Conservation (phyloP, 208 protist genomes). For the Phytomonas serpens region DNA sequence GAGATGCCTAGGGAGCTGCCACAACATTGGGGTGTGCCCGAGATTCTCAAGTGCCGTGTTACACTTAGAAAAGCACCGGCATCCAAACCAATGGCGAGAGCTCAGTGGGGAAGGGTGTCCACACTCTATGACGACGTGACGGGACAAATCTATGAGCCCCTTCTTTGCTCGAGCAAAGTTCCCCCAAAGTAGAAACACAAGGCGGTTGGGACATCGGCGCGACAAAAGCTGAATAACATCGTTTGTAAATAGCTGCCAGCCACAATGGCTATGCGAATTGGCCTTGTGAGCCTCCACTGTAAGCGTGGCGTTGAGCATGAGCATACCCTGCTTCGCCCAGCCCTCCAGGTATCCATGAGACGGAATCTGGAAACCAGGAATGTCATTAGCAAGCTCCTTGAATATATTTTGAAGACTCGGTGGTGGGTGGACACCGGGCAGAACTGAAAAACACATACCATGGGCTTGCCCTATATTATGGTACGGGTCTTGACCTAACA, state of each 20-base stretch:
- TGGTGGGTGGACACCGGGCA: slow-evolving; percentile 75
- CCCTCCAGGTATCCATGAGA: slow-evolving; percentile 90
- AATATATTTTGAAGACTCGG: slow-evolving; percentile 95
- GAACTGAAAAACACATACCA: slow-evolving; percentile 95
- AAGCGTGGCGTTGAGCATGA: slow-evolving; percentile 95
- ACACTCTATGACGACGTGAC: slow-evolving; percentile 84
- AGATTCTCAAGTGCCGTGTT: slow-evolving; percentile 55
- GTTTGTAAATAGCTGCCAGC: slow-evolving; percentile 96
- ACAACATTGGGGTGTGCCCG: slow-evolving; percentile 71
- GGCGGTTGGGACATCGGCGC: slow-evolving; percentile 31
- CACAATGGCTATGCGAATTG: slow-evolving; percentile 90
- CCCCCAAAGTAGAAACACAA: slow-evolving; percentile 97
- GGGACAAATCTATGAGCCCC: slow-evolving; percentile 65
- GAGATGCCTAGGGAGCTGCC: slow-evolving; percentile 44
- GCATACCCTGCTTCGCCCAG: slow-evolving; percentile 96
- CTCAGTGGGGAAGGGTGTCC: slow-evolving; percentile 88
- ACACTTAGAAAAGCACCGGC: slow-evolving; percentile 78
- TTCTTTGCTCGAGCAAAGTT: slow-evolving; percentile 90
- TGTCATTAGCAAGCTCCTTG: slow-evolving; percentile 90
- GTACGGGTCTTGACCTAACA: slow-evolving; percentile 97
- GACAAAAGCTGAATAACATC: slow-evolving; percentile 85
- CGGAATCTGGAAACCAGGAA: slow-evolving; percentile 74
- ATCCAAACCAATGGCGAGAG: slow-evolving; percentile 65
- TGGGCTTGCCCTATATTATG: slow-evolving; percentile 93
- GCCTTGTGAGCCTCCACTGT: slow-evolving; percentile 91